Evolutionary conservation across 805 yeast species (phyloP).

Genomic region (Sugiyamaella mastotermitis): DNA sequence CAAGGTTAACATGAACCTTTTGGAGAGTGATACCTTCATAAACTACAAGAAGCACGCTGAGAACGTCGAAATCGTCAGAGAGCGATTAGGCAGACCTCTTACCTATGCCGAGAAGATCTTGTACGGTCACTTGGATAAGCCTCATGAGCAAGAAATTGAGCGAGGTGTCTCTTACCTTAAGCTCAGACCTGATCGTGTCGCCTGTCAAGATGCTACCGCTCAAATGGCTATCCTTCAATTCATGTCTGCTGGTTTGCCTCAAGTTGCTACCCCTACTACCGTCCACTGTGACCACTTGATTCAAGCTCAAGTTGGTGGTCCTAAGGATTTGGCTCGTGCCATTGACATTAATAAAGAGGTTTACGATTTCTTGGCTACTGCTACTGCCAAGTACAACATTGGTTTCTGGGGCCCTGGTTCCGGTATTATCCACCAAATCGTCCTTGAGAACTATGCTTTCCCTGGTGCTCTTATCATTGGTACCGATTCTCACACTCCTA

Average conservation of each 20-base stretch:
- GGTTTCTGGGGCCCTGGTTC: constrained; percentile 99
- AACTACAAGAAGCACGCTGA: constrained; percentile 88
- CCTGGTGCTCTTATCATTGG: constrained; percentile 97
- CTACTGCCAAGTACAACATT: constrained; percentile 91
- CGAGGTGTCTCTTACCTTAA: constrained; percentile 91
- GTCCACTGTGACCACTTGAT: constrained; percentile 98
- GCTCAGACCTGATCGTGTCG: constrained; percentile 95
- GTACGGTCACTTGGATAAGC: constrained; percentile 92
- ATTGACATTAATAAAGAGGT: constrained; percentile 89
- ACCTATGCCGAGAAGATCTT: constrained; percentile 94
- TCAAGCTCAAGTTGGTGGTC: constrained; percentile 92
- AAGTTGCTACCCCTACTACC: constrained; percentile 90
- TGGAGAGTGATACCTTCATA: constrained; percentile 65
- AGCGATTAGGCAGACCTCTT: constrained; percentile 78
- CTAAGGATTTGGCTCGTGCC: constrained; percentile 77
- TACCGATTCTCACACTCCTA: constrained; percentile 97
- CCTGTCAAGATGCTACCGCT: constrained; percentile 98
- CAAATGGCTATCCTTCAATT: constrained; percentile 97
- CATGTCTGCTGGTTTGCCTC: constrained; percentile 90
- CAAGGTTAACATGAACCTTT: constrained; percentile 66
- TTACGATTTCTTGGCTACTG: constrained; percentile 81
- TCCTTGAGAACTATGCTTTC: constrained; percentile 91
- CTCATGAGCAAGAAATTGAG: constrained; percentile 75
- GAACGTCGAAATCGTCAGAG: constrained; percentile 77
- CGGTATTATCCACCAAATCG: constrained; percentile 96